Percentiles rank a stretch among this genome's conserved stretches.
phyloP scores from a whole-genome alignment of 108 stramenopile species.

The Thalassiosira profunda region DNA sequence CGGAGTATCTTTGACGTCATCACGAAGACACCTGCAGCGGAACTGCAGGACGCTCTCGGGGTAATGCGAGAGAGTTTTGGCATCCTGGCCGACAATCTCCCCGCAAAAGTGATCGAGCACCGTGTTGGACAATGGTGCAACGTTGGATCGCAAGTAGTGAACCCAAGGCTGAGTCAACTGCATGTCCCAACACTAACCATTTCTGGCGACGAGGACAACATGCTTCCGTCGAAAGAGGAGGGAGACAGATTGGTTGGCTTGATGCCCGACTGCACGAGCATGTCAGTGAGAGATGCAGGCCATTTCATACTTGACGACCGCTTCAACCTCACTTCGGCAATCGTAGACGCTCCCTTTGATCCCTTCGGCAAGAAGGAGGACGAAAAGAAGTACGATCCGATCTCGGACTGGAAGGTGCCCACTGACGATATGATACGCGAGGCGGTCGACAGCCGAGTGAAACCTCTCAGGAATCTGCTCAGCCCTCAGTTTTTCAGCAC shows the following conservation, averaged over 20 bases:
- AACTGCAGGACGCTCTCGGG: too few species aligned
- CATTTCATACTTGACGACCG: slow-evolving; percentile 83
- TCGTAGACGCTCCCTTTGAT: slow-evolving; percentile 79
- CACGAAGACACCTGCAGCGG: too few species aligned
- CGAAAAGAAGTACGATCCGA: slow-evolving; percentile 65
- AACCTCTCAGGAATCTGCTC: slow-evolving; percentile 56
- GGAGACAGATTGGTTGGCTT: slow-evolving; percentile 59
- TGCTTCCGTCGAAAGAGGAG: slow-evolving; percentile 77
- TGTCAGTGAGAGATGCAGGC: slow-evolving; percentile 64
- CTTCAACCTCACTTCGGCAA: slow-evolving; percentile 87
- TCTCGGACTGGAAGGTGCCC: slow-evolving; percentile 80
- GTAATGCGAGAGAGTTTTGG: slow-evolving; percentile 52
- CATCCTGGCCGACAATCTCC: slow-evolving; percentile 62
- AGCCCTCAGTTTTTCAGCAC: slow-evolving; percentile 90
- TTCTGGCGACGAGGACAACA: slow-evolving; percentile 76
- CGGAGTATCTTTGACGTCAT: slow-evolving; percentile 60
- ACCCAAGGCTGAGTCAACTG: slow-evolving; percentile 55
- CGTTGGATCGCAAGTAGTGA: slow-evolving; percentile 66
- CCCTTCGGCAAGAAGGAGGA: slow-evolving; percentile 49
- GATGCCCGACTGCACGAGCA: slow-evolving; percentile 64
- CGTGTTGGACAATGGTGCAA: slow-evolving; percentile 78
- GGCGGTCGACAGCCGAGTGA: slow-evolving; percentile 55
- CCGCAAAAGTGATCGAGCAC: slow-evolving; percentile 63
- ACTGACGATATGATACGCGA: slow-evolving; percentile 55
- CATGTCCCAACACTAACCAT: slow-evolving; percentile 76